These are phyloP conservation scores for Penicillium dipodomyicola DNA, from an alignment of 495 filamentous ascomycete genomes.

Conservation along the genomic window DNA sequence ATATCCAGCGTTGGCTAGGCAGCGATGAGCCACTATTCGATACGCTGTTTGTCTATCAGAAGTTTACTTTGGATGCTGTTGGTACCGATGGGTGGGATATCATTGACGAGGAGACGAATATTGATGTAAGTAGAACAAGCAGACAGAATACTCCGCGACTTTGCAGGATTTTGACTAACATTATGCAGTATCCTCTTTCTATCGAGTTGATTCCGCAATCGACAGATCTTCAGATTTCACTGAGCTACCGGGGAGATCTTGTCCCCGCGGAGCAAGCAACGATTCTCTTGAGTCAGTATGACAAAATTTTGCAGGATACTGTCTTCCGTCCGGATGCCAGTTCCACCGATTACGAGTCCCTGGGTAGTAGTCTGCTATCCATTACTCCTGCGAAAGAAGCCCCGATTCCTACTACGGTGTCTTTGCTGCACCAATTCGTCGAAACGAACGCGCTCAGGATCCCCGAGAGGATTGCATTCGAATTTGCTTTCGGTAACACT, in stretches of 20 bases:
- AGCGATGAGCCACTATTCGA: constrained; percentile 66
- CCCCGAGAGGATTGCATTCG: constrained; percentile 42
- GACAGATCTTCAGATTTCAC: constrained; percentile 49
- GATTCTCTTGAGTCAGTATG: constrained; percentile 34
- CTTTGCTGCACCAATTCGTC: constrained; percentile 46
- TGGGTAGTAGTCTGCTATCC: constrained; percentile 31
- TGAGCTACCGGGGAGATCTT: constrained; percentile 60
- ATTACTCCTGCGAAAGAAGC: constrained; percentile 50
- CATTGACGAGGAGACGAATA: constrained; percentile 52
- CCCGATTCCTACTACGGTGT: constrained; percentile 22
- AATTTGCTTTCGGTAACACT: constrained; percentile 36
- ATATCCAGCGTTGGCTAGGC: constrained; percentile 66
- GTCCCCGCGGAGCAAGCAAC: constrained; percentile 62
- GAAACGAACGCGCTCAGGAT: constrained; percentile 35
- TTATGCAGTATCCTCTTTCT: constrained; percentile 60
- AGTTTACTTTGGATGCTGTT: constrained; percentile 30
- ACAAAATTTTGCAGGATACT: constrained; percentile 27
- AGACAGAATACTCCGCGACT: constrained; percentile 5
- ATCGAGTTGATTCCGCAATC: constrained; percentile 63
- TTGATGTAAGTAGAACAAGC: constrained; percentile 45
- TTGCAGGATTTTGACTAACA: constrained; percentile 17
- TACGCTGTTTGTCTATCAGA: constrained; percentile 77
- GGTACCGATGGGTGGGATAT: constrained; percentile 42
- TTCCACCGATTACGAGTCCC: constrained; percentile 18
- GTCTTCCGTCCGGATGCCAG: constrained; percentile 26